Conservation (phyloP, 805 yeast genomes). For the Scheffersomyces lignosus region DNA sequence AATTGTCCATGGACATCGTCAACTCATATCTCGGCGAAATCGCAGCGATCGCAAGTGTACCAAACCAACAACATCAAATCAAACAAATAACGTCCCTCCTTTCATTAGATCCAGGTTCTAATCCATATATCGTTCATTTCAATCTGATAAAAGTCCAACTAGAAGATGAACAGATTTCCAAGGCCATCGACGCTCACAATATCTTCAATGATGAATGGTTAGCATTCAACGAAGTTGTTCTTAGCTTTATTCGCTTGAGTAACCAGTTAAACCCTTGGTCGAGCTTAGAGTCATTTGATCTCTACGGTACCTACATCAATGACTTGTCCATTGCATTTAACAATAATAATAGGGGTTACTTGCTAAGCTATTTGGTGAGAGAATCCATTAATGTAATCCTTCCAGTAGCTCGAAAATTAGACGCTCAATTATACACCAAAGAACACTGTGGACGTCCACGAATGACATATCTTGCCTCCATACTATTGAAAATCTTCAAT, state of each 20-base stretch:
- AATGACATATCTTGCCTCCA: conserved; percentile 50
- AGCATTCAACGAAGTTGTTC: conserved; percentile 46
- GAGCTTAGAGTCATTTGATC: conserved; percentile 52
- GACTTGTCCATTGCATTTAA: conserved; percentile 50
- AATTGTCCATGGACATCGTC: conserved; percentile 16
- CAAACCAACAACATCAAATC: conserved; percentile 17
- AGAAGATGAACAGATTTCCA: conserved; percentile 14
- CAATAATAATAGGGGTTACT: conserved; percentile 40
- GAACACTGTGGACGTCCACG: conserved; percentile 45
- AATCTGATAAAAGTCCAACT: conserved; percentile 11
- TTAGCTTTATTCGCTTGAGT: conserved; percentile 48
- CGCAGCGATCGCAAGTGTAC: conserved; percentile 25
- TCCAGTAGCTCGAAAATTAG: conserved; percentile 46
- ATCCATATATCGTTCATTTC: conserved; percentile 25
- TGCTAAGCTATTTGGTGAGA: conserved; percentile 36
- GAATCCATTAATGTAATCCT: conserved; percentile 38
- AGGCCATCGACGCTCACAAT: conserved; percentile 19
- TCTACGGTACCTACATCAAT: conserved; percentile 47
- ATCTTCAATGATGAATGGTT: conserved; percentile 39
- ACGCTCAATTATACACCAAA: conserved; percentile 40
- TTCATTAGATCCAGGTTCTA: conserved; percentile 22
- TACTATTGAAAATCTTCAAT: conserved; percentile 59
- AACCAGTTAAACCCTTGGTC: conserved; percentile 57
- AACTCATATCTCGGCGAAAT: conserved; percentile 27
- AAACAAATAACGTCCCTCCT: conserved; percentile 20